A percentile compares a stretch with the other conserved stretches of the same genome.
These are phyloP conservation scores for Pezicula radicicola DNA, from an alignment of 2,329 filamentous ascomycete genomes.

Conservation along the genomic window DNA sequence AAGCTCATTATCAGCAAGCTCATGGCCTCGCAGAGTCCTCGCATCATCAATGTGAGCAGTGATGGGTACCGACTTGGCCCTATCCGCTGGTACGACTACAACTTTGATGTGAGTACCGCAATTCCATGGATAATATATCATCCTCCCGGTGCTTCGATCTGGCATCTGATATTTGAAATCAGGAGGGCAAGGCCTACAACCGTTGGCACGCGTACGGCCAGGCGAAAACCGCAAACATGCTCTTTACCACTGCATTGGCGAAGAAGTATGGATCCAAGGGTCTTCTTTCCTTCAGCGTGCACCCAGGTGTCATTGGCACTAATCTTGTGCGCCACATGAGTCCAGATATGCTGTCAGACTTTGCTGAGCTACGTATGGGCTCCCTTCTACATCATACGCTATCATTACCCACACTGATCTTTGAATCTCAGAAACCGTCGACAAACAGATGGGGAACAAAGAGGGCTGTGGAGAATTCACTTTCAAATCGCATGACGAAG, in stretches of 20 bases:
- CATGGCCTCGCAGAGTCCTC: constrained; percentile 28
- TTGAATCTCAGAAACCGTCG: no score
- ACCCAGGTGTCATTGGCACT: constrained; percentile 35
- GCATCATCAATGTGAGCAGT: constrained; percentile 37
- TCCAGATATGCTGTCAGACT: background rate
- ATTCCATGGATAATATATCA: no score
- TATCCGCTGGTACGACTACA: constrained; percentile 32
- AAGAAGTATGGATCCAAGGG: constrained; percentile 36
- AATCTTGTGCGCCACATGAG: background rate
- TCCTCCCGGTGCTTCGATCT: no score
- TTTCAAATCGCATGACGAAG: constrained; percentile 13
- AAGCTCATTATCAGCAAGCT: constrained; percentile 37
- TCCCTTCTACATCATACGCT: no score
- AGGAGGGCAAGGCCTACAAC: constrained; percentile 31
- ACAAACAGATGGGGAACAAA: no score
- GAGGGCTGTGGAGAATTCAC: no score
- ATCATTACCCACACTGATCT: no score
- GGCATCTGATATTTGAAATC: no score
- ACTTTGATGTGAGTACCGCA: constrained; percentile 4
- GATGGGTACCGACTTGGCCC: constrained; percentile 37
- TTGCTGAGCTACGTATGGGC: no score
- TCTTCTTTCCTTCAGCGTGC: constrained; percentile 36
- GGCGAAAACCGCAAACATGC: constrained; percentile 37
- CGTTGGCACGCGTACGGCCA: constrained; percentile 35
- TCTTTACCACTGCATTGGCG: constrained; percentile 33